Evolutionary conservation across 306 rosid genomes (phyloP).

Genomic region (Albizia julibrissin): DNA sequence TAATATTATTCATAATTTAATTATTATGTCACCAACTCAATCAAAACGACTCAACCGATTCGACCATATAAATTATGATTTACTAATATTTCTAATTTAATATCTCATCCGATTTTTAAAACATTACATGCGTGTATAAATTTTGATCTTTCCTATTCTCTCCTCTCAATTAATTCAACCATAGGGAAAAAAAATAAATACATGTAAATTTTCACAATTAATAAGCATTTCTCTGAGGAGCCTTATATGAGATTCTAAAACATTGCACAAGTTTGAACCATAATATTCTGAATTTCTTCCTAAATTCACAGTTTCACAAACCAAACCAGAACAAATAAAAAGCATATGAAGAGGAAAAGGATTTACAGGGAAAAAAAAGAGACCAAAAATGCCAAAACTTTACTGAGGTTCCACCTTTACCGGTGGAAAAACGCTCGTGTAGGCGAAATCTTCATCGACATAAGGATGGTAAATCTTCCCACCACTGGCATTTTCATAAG

Average conservation of each 20-base stretch:
- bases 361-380: neutral
- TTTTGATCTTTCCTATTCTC: neutral
- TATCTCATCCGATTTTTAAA: too few relatives aligned
- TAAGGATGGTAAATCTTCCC: constrained; percentile 46
- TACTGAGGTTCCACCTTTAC: constrained; percentile 7
- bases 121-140: too few relatives aligned
- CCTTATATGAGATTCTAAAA: neutral
- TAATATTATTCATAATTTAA: too few relatives aligned
- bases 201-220: neutral
- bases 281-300: neutral
- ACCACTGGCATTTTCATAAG: constrained; percentile 36
- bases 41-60: too few relatives aligned
- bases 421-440: neutral
- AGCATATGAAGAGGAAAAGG: neutral
- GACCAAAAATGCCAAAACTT: neutral
- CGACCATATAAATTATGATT: too few relatives aligned
- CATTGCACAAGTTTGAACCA: neutral
- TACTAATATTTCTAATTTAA: too few relatives aligned
- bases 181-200: neutral
- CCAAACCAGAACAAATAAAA: neutral
- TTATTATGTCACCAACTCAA: too few relatives aligned
- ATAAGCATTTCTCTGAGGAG: neutral
- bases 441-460: constrained; percentile 13
- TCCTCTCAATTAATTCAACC: neutral
- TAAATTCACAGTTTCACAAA: neutral